Conservation (phyloP, 78 protist genomes). For the Speleostelium caveatum region DNA sequence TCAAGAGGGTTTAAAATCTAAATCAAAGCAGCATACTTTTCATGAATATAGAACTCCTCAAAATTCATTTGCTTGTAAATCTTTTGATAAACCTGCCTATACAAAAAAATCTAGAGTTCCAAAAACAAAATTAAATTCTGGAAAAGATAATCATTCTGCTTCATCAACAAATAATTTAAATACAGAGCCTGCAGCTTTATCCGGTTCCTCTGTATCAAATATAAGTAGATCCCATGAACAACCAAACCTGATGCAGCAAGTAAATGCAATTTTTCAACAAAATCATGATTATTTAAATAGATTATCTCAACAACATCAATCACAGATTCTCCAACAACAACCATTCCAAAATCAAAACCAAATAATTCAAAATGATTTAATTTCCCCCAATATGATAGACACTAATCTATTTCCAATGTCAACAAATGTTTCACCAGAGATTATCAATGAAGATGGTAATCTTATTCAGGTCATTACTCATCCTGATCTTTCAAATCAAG, state of each 20-base stretch:
- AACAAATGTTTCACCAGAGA: background rate
- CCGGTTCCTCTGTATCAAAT: no score
- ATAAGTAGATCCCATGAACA: slow-evolving; percentile 13
- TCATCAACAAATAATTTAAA: no score
- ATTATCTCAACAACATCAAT: background rate
- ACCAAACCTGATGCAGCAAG: slow-evolving; percentile 22
- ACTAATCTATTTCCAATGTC: background rate
- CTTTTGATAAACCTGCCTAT: background rate
- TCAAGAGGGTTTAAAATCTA: background rate
- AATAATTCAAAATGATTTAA: no score
- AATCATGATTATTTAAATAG: background rate
- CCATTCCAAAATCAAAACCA: background rate
- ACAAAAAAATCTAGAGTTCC: background rate
- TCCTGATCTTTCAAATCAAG: no score
- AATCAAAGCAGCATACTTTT: slow-evolving; percentile 15
- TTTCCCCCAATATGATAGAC: background rate
- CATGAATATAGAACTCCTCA: slow-evolving; percentile 32
- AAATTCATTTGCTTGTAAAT: background rate
- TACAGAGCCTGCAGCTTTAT: no score
- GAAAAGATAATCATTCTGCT: background rate
- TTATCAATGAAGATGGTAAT: background rate
- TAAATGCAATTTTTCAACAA: background rate
- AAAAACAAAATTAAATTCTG: background rate
- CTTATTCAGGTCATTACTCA: background rate
- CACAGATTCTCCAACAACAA: background rate